Conservation (phyloP, 202 grass and related monocot species). For the Carex arenaria region DNA sequence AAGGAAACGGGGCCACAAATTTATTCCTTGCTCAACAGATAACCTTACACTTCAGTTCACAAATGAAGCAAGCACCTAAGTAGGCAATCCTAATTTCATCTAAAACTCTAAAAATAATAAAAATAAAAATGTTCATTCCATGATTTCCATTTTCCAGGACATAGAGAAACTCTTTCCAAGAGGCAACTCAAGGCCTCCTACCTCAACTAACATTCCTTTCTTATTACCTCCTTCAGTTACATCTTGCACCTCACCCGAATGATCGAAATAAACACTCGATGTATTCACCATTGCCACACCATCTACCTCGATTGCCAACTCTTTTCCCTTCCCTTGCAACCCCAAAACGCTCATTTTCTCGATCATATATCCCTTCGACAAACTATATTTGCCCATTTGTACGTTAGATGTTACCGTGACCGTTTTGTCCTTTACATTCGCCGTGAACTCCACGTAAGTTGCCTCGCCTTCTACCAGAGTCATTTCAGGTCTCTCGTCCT, state of each 20-base stretch:
- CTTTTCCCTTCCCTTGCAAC: constrained; percentile 42
- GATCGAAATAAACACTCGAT: constrained; percentile 32
- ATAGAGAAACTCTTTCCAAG: constrained; percentile 87
- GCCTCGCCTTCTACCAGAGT: constrained; percentile 69
- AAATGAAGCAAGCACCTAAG: constrained; percentile 14
- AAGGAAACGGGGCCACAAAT: background rate
- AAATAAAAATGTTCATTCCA: constrained; percentile 8
- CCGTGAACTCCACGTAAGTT: constrained; percentile 50
- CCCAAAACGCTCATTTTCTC: constrained; percentile 71
- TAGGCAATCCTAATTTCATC: background rate
- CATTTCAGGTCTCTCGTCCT: constrained; percentile 90
- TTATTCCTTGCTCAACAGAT: background rate
- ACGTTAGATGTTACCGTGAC: constrained; percentile 69
- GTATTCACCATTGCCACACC: constrained; percentile 22
- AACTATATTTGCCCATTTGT: constrained; percentile 46
- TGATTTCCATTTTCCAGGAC: constrained; percentile 65
- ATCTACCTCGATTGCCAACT: constrained; percentile 47
- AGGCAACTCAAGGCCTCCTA: constrained; percentile 68
- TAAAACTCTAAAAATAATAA: background rate
- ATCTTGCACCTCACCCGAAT: constrained; percentile 6
- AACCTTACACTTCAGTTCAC: background rate
- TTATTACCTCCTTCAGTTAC: constrained; percentile 16
- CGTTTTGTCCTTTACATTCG: constrained; percentile 42
- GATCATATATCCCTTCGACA: constrained; percentile 43
- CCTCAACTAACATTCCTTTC: constrained; percentile 54